Evolutionary conservation across 345 rosid species (phyloP).

Genomic region (Eucalyptus caleyi): DNA sequence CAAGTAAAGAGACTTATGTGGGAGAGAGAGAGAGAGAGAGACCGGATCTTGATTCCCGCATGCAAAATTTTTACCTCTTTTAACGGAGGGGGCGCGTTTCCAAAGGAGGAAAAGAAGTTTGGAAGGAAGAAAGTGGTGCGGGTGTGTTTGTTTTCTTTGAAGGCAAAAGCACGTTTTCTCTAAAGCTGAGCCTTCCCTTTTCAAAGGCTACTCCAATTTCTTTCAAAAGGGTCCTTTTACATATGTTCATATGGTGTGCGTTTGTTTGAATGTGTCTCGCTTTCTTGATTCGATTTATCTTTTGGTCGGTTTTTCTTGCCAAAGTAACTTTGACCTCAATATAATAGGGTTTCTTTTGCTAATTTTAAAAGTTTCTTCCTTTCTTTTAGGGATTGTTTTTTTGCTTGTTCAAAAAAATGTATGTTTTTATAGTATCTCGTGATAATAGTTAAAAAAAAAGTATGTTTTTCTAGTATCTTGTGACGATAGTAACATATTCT

Average conservation of each 20-base stretch:
- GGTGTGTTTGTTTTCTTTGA: not conserved
- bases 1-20: not conserved
- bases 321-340: not conserved
- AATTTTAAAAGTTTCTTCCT: not conserved
- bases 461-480: not conserved
- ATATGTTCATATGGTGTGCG: not conserved
- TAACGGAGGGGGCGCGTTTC: not conserved
- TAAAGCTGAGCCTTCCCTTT: slow-evolving; percentile 8
- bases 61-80: not conserved
- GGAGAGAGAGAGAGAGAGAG: not conserved
- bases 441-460: not conserved
- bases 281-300: not conserved
- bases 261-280: not conserved
- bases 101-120: not conserved
- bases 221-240: not conserved
- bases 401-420: not conserved
- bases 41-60: not conserved
- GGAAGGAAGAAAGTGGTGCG: not conserved
- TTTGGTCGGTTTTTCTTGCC: not conserved
- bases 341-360: not conserved
- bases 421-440: not conserved
- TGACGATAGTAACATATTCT: not conserved
- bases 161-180: slow-evolving; percentile 22
- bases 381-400: not conserved
- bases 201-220: not conserved